Percentiles rank a stretch among this genome's conserved stretches.
Conservation (phyloP, 1,139 yeast genomes). For the Kazachstania sp. region DNA sequence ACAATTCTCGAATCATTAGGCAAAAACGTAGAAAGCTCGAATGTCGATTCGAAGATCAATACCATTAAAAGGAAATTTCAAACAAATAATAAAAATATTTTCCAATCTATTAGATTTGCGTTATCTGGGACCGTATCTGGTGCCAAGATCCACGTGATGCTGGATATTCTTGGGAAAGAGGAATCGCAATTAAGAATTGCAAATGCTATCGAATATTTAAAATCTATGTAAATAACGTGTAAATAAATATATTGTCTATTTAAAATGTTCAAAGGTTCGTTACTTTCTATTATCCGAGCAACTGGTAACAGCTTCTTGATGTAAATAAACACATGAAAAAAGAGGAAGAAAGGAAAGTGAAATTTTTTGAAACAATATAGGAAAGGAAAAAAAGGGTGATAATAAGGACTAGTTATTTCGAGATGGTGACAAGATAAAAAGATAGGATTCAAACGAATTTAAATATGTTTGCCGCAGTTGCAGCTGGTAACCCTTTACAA, state of each 20-base stretch:
- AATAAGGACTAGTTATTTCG: too few relatives aligned
- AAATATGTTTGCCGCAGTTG: conserved; percentile 32
- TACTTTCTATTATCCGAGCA: too few relatives aligned
- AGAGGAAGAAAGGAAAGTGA: too few relatives aligned
- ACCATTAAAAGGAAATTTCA: conserved; percentile 8
- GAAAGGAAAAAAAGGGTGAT: too few relatives aligned
- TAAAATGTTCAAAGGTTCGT: too few relatives aligned
- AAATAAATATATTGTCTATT: background rate
- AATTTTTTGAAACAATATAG: too few relatives aligned
- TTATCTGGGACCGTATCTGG: conserved; percentile 72
- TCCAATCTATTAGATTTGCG: conserved; percentile 58
- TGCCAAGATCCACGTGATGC: conserved; percentile 51
- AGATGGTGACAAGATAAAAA: background rate
- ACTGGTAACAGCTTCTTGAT: too few relatives aligned
- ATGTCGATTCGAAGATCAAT: too few relatives aligned
- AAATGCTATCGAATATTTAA: conserved; percentile 17
- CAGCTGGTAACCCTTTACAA: conserved; percentile 33
- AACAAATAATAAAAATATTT: conserved; percentile 42
- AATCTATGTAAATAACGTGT: background rate
- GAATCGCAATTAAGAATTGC: conserved; percentile 37
- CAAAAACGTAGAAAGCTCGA: too few relatives aligned
- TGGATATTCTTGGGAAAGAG: conserved; percentile 47
- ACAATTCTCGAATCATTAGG: conserved; percentile 12
- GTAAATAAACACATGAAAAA: too few relatives aligned
- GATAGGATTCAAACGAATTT: background rate